Evolutionary conservation across 805 yeast species (phyloP).

Genomic region (Cyberlindnera euphorbiae): DNA sequence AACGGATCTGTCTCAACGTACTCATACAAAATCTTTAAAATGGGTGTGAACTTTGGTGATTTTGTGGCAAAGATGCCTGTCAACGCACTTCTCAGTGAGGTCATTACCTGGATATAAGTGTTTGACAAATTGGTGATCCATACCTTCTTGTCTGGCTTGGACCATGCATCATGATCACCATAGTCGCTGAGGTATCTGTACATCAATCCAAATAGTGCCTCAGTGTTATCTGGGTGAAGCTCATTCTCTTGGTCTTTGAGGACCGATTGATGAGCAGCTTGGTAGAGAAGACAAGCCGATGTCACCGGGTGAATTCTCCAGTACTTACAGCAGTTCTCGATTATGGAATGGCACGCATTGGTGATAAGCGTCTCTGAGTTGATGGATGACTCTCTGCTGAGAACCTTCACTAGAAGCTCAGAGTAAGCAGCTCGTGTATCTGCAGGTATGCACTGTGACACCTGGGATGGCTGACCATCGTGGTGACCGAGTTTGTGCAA

Average conservation of each 20-base stretch:
- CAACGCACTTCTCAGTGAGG: conserved; percentile 39
- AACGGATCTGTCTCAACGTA: conserved; percentile 44
- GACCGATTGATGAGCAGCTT: conserved; percentile 41
- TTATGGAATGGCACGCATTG: conserved; percentile 38
- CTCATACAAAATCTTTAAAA: conserved; percentile 43
- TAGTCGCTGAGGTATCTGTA: conserved; percentile 20
- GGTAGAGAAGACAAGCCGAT: conserved; percentile 43
- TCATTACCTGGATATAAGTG: conserved; percentile 43
- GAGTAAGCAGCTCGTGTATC: conserved; percentile 37
- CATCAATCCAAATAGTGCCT: conserved; percentile 32
- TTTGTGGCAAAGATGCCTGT: conserved; percentile 36
- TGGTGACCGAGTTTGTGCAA: conserved; percentile 17
- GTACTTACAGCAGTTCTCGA: conserved; percentile 41
- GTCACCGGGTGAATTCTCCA: conserved; percentile 59
- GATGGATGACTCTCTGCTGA: conserved; percentile 32
- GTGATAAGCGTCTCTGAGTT: conserved; percentile 28
- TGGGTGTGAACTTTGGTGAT: conserved; percentile 58
- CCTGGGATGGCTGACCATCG: background rate
- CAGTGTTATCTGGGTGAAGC: conserved; percentile 28
- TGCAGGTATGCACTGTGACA: conserved; percentile 33
- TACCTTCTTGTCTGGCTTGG: conserved; percentile 41
- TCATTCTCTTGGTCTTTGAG: conserved; percentile 26
- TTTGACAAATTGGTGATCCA: conserved; percentile 44
- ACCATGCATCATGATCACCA: conserved; percentile 32
- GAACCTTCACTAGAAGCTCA: conserved; percentile 37